Conservation (phyloP, 139 green algal species). For the Pedinophyceae sp. region DNA sequence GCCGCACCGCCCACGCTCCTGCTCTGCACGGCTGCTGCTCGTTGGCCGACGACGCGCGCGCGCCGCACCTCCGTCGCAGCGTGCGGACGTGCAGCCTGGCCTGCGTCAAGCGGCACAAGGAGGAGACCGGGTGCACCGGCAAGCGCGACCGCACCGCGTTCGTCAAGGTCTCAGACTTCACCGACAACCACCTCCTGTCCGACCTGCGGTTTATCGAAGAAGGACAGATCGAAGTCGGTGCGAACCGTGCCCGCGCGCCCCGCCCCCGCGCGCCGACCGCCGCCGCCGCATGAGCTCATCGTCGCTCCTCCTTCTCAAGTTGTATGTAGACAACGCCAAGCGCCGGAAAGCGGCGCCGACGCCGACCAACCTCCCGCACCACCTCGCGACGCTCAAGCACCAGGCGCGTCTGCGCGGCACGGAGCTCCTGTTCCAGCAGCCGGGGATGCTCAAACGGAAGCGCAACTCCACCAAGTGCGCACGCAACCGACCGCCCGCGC, state of each 20-base stretch:
- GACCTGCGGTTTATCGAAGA: slow-evolving; percentile 15
- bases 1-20: no score
- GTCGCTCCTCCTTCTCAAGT: slow-evolving; percentile 33
- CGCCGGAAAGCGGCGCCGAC: slow-evolving; percentile 22
- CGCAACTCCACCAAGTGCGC: slow-evolving; percentile 39
- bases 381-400: slow-evolving; percentile 25
- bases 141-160: slow-evolving; percentile 42
- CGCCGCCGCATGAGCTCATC: slow-evolving; percentile 22
- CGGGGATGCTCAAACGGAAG: slow-evolving; percentile 32
- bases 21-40: no score
- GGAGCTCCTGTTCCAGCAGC: slow-evolving; percentile 13
- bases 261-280: no score
- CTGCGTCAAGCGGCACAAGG: slow-evolving; percentile 46
- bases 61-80: no score
- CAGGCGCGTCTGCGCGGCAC: slow-evolving; percentile 19
- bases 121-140: slow-evolving; percentile 32
- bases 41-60: no score
- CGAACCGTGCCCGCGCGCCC: neutral
- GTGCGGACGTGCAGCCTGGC: slow-evolving; percentile 39
- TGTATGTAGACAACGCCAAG: slow-evolving; percentile 23
- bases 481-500: no score
- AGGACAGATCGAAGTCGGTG: neutral
- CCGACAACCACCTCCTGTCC: slow-evolving; percentile 29
- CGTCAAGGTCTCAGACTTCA: slow-evolving; percentile 36
- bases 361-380: slow-evolving; percentile 21